phyloP scores from a whole-genome alignment of 176 grass and related monocot genomes.

The Phragmites australis region DNA sequence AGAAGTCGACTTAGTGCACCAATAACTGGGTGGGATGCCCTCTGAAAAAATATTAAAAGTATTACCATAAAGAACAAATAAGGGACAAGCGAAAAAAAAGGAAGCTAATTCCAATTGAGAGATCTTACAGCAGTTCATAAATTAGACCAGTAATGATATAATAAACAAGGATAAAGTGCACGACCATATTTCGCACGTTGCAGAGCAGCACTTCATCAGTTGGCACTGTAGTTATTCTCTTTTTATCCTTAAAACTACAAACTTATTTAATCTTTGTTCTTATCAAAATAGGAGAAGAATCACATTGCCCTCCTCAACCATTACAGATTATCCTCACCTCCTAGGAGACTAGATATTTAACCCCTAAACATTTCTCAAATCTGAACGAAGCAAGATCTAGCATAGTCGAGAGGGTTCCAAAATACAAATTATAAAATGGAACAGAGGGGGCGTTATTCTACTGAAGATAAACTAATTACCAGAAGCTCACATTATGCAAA shows the following conservation, averaged over 20 bases:
- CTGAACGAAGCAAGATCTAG: too few relatives aligned
- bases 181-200: not conserved
- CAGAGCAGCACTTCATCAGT: not conserved
- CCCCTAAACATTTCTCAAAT: too few relatives aligned
- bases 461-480: not conserved
- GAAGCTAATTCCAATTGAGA: not conserved
- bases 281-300: too few relatives aligned
- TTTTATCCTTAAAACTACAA: too few relatives aligned
- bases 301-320: too few relatives aligned
- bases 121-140: slow-evolving; percentile 2
- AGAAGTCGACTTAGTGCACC: slow-evolving; percentile 82
- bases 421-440: slow-evolving; percentile 16
- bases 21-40: slow-evolving; percentile 41
- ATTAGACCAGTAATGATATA: not conserved
- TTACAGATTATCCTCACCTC: too few relatives aligned
- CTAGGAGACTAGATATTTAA: too few relatives aligned
- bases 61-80: slow-evolving; percentile 24
- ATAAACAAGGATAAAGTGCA: not conserved
- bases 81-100: not conserved
- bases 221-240: too few relatives aligned
- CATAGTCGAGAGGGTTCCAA: slow-evolving; percentile 5
- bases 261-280: too few relatives aligned
- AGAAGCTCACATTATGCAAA: slow-evolving; percentile 20
- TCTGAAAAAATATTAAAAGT: slow-evolving; percentile 33
- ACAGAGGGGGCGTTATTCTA: not conserved